Evolutionary conservation across 257 asterid species (phyloP).

Genomic region (Solanum habrochaites): DNA sequence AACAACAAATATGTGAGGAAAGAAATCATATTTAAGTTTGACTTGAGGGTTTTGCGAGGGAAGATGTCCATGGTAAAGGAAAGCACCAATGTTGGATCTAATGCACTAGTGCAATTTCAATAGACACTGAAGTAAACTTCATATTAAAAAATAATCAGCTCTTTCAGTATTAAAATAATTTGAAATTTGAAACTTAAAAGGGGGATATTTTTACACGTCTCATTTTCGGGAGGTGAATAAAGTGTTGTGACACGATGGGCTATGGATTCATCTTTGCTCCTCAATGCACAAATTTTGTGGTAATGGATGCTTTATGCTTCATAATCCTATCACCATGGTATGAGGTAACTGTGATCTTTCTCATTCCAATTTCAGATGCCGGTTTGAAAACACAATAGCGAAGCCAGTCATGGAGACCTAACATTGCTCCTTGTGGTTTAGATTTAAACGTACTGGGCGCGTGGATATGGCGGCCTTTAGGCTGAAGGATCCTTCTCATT

Average conservation of each 20-base stretch:
- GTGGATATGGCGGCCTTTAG: conserved; percentile 83
- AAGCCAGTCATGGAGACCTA: conserved; percentile 50
- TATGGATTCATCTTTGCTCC: neutral
- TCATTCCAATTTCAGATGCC: conserved; percentile 22
- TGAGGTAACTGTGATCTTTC: neutral
- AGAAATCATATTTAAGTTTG: neutral
- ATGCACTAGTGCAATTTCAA: neutral
- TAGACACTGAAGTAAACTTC: neutral
- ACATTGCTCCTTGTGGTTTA: conserved; percentile 67
- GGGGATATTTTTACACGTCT: neutral
- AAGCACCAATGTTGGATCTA: neutral
- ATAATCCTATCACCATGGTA: neutral
- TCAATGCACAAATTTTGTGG: neutral
- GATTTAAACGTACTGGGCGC: conserved; percentile 93
- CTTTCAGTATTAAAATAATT: neutral
- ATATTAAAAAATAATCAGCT: neutral
- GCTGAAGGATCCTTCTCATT: conserved; percentile 46
- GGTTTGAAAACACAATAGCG: conserved; percentile 16
- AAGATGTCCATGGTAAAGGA: neutral
- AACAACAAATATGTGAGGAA: neutral
- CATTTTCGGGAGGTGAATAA: neutral
- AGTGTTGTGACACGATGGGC: neutral
- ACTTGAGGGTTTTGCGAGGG: neutral
- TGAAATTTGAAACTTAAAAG: neutral
- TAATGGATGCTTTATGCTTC: neutral